Evolutionary conservation across 257 asterid genomes (phyloP).

Genomic region (Lycium barbarum): DNA sequence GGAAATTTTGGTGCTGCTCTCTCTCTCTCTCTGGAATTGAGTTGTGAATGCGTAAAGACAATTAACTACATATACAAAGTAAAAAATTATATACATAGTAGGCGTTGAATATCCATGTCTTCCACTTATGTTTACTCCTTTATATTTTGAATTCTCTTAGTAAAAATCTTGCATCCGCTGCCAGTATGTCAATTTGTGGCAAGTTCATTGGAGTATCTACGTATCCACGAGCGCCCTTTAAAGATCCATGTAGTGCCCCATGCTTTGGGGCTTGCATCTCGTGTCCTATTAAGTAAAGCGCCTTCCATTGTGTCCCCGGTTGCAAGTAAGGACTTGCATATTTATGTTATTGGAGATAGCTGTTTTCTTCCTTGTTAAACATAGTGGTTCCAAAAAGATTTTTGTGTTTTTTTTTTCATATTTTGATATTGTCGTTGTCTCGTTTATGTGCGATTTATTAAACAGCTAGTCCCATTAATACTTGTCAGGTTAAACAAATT

Average conservation of each 20-base stretch:
- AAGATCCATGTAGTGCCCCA: not conserved
- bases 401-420: not conserved
- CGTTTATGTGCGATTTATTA: not conserved
- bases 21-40: not conserved
- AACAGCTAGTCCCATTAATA: not conserved
- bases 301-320: not conserved
- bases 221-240: not conserved
- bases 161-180: not conserved
- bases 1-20: not conserved
- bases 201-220: not conserved
- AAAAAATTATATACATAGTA: too few relatives aligned
- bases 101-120: not conserved
- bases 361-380: not conserved
- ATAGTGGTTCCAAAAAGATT: not conserved
- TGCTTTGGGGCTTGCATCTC: not conserved
- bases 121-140: not conserved
- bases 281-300: not conserved
- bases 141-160: too few relatives aligned
- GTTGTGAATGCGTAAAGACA: too few relatives aligned
- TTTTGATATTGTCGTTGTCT: not conserved
- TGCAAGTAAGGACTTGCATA: not conserved
- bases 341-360: not conserved
- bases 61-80: too few relatives aligned
- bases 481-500: slow-evolving; percentile 42
- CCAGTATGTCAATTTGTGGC: not conserved